phyloP scores from a whole-genome alignment of 2,329 filamentous ascomycete species.

The Fusarium nelsonii region DNA sequence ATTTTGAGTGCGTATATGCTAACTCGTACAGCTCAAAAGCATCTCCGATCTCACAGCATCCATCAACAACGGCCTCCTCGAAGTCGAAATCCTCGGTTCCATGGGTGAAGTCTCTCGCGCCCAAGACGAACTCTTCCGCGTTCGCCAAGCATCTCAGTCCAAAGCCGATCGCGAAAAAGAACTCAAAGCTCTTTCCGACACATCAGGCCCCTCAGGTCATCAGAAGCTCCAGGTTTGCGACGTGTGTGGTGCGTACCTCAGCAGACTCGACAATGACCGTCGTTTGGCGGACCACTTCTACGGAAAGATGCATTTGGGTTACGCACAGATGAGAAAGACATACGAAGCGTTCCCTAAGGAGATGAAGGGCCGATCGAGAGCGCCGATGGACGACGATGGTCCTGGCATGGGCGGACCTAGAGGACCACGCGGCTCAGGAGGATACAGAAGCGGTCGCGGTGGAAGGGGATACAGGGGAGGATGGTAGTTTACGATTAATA shows the following conservation, averaged over 20 bases:
- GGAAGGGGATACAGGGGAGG: conserved; percentile 64
- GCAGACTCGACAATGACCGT: conserved; percentile 91
- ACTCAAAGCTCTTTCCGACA: conserved; percentile 90
- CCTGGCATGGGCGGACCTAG: conserved; percentile 62
- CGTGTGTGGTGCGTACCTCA: conserved; percentile 95
- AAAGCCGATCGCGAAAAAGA: conserved; percentile 89
- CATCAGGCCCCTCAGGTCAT: conserved; percentile 90
- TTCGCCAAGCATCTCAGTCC: conserved; percentile 81
- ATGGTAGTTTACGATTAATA: conserved; percentile 52
- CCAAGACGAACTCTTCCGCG: conserved; percentile 88
- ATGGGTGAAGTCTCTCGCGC: conserved; percentile 83
- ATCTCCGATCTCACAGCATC: conserved; percentile 85
- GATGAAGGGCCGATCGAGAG: conserved; percentile 77
- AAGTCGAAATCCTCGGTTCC: conserved; percentile 88
- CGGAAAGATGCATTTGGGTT: conserved; percentile 98
- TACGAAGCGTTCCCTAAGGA: conserved; percentile 89
- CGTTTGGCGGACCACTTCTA: conserved; percentile 97
- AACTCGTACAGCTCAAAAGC: conserved; percentile 70
- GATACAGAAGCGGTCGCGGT: conserved; percentile 65
- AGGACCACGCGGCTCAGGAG: conserved; percentile 66
- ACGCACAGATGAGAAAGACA: conserved; percentile 97
- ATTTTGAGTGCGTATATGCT: neutral
- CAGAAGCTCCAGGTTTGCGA: conserved; percentile 99
- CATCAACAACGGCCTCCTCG: conserved; percentile 84
- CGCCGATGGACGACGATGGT: conserved; percentile 65